phyloP scores from a whole-genome alignment of 1,139 yeast species.

The Suhomyces terraborum region DNA sequence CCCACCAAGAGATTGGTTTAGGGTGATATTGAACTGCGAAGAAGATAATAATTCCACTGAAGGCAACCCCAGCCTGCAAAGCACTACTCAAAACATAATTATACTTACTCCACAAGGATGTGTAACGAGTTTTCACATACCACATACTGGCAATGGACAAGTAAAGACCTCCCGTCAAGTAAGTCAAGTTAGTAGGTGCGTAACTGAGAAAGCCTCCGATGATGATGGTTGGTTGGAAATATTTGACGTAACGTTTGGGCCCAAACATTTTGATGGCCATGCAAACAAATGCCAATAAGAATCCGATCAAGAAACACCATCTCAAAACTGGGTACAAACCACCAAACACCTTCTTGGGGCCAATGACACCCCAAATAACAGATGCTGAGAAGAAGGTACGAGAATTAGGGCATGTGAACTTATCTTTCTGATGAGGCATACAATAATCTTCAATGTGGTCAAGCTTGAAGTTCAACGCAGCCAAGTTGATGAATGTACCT shows the following conservation, averaged over 20 bases:
- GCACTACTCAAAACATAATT: slow-evolving; percentile 24
- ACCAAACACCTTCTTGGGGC: slow-evolving; percentile 53
- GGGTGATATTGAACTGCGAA: slow-evolving; percentile 25
- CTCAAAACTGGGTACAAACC: slow-evolving; percentile 51
- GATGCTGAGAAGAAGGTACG: slow-evolving; percentile 55
- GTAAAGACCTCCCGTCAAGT: slow-evolving; percentile 21
- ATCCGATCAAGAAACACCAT: slow-evolving; percentile 58
- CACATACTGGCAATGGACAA: slow-evolving; percentile 21
- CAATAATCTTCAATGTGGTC: slow-evolving; percentile 51
- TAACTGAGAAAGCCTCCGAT: slow-evolving; percentile 21
- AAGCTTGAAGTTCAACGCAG: slow-evolving; percentile 55
- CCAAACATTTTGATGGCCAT: slow-evolving; percentile 27
- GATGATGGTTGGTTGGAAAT: slow-evolving; percentile 24
- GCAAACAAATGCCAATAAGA: slow-evolving; percentile 34
- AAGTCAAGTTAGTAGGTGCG: slow-evolving; percentile 22
- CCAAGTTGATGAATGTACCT: slow-evolving; percentile 52
- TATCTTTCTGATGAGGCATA: slow-evolving; percentile 37
- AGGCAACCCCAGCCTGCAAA: slow-evolving; percentile 24
- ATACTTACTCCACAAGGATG: slow-evolving; percentile 23
- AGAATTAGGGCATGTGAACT: slow-evolving; percentile 52
- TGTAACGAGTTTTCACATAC: slow-evolving; percentile 19
- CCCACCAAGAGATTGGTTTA: slow-evolving; percentile 23
- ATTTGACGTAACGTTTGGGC: slow-evolving; percentile 17
- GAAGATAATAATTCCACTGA: slow-evolving; percentile 23
- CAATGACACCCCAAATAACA: slow-evolving; percentile 68